phyloP scores from a whole-genome alignment of 2,329 filamentous ascomycete species.

The Curvularia eragrostidis region DNA sequence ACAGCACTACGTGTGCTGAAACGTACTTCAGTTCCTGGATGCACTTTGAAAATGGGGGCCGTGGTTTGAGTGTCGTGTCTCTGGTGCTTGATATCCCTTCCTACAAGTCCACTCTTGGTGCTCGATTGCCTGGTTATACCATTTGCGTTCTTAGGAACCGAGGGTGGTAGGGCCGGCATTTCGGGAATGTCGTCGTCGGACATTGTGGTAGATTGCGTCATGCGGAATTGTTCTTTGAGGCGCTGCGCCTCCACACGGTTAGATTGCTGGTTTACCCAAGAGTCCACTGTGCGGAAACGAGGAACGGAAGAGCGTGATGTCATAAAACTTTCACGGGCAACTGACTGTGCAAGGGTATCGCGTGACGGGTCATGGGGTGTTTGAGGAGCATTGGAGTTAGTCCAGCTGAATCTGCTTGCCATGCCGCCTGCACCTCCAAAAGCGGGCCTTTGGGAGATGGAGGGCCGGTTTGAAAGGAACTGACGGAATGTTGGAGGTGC shows the following conservation, averaged over 20 bases:
- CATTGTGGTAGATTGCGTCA: constrained; percentile 39
- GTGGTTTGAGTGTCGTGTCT: constrained; percentile 48
- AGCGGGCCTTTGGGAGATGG: constrained; percentile 39
- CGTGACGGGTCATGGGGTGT: constrained; percentile 45
- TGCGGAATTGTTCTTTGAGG: constrained; percentile 45
- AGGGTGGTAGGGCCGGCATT: constrained; percentile 19
- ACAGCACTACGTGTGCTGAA: constrained; percentile 49
- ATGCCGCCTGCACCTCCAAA: constrained; percentile 34
- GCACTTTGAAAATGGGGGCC: constrained; percentile 51
- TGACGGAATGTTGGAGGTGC: constrained; percentile 49
- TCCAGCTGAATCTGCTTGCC: constrained; percentile 50
- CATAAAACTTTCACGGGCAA: constrained; percentile 46
- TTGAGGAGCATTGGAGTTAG: constrained; percentile 50
- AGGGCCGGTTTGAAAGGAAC: constrained; percentile 48
- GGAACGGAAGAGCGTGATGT: constrained; percentile 47
- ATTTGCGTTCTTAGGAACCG: constrained; percentile 39
- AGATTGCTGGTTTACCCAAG: constrained; percentile 51
- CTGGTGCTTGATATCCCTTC: constrained; percentile 44
- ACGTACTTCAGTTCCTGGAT: constrained; percentile 50
- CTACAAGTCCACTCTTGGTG: constrained; percentile 32
- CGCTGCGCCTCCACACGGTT: constrained; percentile 47
- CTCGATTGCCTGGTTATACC: constrained; percentile 11
- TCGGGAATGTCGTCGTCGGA: constrained; percentile 26
- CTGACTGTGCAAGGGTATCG: constrained; percentile 35
- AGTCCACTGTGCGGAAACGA: constrained; percentile 52